Evolutionary conservation across 352 stramenopile species (phyloP).

Genomic region (Globisporangium cystogenes): DNA sequence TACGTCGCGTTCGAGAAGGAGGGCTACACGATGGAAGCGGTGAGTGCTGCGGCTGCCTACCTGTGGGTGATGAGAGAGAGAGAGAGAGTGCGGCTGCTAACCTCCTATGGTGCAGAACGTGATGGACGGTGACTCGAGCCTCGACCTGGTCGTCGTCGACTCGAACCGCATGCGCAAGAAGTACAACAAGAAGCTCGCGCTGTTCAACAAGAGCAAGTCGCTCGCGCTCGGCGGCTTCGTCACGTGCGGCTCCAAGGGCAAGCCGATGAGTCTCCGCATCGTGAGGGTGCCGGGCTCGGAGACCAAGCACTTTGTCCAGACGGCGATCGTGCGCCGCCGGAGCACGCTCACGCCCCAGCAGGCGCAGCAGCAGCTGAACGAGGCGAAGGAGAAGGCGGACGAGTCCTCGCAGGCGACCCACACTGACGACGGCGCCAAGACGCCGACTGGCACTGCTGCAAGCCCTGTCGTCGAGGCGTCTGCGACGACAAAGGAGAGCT

Average conservation of each 20-base stretch:
- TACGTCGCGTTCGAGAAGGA: constrained; percentile 60
- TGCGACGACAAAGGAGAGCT: background rate
- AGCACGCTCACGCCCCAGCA: constrained; percentile 23
- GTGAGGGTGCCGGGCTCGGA: constrained; percentile 20
- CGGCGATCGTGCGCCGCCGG: constrained; percentile 35
- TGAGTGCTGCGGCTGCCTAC: constrained; percentile 7
- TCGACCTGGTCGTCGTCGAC: constrained; percentile 55
- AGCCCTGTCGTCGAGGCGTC: too few relatives aligned
- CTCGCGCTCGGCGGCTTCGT: constrained; percentile 38
- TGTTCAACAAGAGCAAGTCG: constrained; percentile 44
- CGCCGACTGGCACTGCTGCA: constrained; percentile 32
- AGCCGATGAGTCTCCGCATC: constrained; percentile 35
- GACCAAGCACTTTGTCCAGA: constrained; percentile 41
- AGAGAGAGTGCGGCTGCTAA: too few relatives aligned
- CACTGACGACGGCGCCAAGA: constrained; percentile 47
- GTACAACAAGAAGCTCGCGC: constrained; percentile 53
- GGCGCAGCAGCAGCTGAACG: background rate
- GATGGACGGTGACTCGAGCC: constrained; percentile 28
- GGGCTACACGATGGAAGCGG: constrained; percentile 33
- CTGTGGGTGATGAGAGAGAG: too few relatives aligned
- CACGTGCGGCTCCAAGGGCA: constrained; percentile 35
- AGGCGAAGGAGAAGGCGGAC: constrained; percentile 29
- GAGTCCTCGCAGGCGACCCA: constrained; percentile 31
- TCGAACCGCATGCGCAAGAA: constrained; percentile 70
- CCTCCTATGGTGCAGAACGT: constrained; percentile 28